phyloP scores from a whole-genome alignment of 148 eudicot genomes.

The Fagopyrum homotropicum region DNA sequence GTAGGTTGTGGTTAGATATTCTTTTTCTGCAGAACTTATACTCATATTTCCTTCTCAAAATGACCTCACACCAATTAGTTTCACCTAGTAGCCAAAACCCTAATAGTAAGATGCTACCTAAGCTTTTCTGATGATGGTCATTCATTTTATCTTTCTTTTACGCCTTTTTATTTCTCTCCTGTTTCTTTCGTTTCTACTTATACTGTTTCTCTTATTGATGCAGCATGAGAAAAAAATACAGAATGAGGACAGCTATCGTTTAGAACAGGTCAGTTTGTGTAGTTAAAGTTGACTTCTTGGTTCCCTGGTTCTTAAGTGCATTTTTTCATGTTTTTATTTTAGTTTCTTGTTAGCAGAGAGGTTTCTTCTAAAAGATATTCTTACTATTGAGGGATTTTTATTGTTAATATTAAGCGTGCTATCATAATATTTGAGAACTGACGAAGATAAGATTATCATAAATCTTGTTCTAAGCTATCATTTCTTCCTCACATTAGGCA shows the following conservation, averaged over 20 bases:
- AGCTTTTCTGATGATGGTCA: neutral
- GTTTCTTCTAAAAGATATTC: neutral
- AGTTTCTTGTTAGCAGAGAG: neutral
- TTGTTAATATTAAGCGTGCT: neutral
- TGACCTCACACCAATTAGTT: too few species aligned
- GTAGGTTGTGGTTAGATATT: neutral
- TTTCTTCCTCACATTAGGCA: constrained; percentile 37
- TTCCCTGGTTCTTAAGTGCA: neutral
- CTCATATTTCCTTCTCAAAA: too few species aligned
- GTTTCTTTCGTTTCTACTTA: neutral
- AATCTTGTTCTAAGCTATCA: neutral
- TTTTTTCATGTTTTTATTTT: neutral
- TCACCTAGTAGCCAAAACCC: neutral
- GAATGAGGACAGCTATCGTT: constrained; percentile 75
- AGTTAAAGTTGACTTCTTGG: neutral
- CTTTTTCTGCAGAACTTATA: too few species aligned
- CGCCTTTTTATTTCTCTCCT: neutral
- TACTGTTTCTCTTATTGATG: constrained; percentile 14
- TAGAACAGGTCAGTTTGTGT: constrained; percentile 70
- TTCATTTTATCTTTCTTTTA: neutral
- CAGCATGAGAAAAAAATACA: constrained; percentile 92
- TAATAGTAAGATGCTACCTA: neutral
- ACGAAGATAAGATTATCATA: neutral
- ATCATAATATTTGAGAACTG: neutral
- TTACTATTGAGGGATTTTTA: neutral